Conservation (phyloP, 2,329 filamentous ascomycete genomes). For the Daldinia eschscholtzii region DNA sequence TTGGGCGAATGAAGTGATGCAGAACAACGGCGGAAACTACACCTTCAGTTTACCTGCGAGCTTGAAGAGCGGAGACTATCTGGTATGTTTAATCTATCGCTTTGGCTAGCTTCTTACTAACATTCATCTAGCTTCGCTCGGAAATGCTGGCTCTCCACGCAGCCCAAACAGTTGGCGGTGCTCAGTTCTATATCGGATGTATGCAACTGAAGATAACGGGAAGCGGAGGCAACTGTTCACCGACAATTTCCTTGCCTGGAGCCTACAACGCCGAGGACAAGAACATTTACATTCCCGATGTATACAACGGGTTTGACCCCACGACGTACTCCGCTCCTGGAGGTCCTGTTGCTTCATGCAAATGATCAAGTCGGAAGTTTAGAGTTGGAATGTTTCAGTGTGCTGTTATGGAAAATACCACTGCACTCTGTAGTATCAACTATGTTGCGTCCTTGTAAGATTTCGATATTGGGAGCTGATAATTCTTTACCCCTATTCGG, state of each 20-base stretch:
- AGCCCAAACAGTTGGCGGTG: slow-evolving; percentile 48
- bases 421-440: background rate
- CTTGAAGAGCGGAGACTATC: slow-evolving; percentile 52
- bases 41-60: slow-evolving; percentile 48
- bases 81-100: slow-evolving; percentile 38
- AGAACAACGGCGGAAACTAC: slow-evolving; percentile 42
- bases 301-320: slow-evolving; percentile 54
- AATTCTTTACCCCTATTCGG: no score
- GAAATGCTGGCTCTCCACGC: slow-evolving; percentile 54
- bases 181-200: slow-evolving; percentile 55
- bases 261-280: slow-evolving; percentile 50
- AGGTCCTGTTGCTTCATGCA: slow-evolving; percentile 42
- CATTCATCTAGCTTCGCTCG: slow-evolving; percentile 48
- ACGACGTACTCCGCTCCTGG: slow-evolving; percentile 51
- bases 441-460: background rate
- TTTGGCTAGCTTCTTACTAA: slow-evolving; percentile 13
- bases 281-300: slow-evolving; percentile 50
- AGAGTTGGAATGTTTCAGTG: background rate
- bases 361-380: background rate
- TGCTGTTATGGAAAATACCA: background rate
- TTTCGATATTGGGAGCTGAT: background rate
- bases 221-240: slow-evolving; percentile 49
- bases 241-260: slow-evolving; percentile 51
- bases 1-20: slow-evolving; percentile 49
- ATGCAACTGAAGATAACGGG: slow-evolving; percentile 52